Percentiles rank a stretch among this genome's conserved stretches.
Conservation (phyloP, 2,329 filamentous ascomycete genomes). For the Talaromyces rugulosus region DNA sequence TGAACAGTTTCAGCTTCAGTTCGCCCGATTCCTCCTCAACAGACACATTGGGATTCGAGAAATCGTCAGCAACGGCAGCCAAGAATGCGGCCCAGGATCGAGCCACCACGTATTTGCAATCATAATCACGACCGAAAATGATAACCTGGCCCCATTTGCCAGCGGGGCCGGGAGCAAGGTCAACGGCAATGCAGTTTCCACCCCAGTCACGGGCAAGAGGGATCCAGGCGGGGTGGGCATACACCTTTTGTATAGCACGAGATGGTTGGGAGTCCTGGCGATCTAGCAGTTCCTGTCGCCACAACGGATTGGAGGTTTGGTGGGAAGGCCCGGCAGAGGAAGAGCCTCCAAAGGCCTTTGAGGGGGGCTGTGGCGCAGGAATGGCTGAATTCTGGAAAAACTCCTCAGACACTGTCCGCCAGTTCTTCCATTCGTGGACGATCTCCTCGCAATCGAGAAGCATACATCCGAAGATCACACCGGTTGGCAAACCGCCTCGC, state of each 20-base stretch:
- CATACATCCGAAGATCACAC: constrained; percentile 92
- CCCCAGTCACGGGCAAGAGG: constrained; percentile 96
- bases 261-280: constrained; percentile 86
- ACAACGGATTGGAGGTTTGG: constrained; percentile 59
- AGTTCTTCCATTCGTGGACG: constrained; percentile 95
- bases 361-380: constrained; percentile 57
- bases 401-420: constrained; percentile 88
- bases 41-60: constrained; percentile 82
- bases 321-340: constrained; percentile 57
- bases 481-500: constrained; percentile 82
- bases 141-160: constrained; percentile 97
- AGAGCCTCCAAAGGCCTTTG: constrained; percentile 64
- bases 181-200: constrained; percentile 93
- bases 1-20: constrained; percentile 89
- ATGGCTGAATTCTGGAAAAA: constrained; percentile 62
- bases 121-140: constrained; percentile 93
- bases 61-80: constrained; percentile 81
- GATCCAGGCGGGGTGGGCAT: constrained; percentile 93
- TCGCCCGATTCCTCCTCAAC: constrained; percentile 91
- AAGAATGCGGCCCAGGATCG: constrained; percentile 88
- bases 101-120: constrained; percentile 95
- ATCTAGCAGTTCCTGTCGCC: constrained; percentile 79
- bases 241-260: constrained; percentile 83
- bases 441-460: constrained; percentile 97
- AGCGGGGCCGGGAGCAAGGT: constrained; percentile 82